Evolutionary conservation across 1,139 yeast species (phyloP).

Genomic region (Pneumocystis oryctolagi): DNA sequence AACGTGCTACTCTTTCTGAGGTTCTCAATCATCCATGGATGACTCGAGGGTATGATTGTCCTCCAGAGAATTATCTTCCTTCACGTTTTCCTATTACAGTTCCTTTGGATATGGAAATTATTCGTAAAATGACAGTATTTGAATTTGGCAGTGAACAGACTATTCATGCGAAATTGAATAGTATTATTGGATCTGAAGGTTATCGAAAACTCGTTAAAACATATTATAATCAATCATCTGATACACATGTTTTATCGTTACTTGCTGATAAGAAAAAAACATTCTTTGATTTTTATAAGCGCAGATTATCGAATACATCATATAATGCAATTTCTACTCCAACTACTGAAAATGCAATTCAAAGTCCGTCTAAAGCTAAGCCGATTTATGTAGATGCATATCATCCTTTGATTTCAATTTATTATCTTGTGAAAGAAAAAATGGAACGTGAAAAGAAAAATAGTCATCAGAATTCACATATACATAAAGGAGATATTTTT

Average conservation of each 20-base stretch:
- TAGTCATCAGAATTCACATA: conserved; percentile 30
- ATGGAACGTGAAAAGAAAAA: conserved; percentile 38
- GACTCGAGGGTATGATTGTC: conserved; percentile 68
- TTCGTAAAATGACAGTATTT: conserved; percentile 60
- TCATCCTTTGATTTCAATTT: conserved; percentile 79
- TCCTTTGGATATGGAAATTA: conserved; percentile 57
- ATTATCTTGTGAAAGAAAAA: conserved; percentile 69
- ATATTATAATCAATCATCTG: conserved; percentile 37
- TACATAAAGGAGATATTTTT: conserved; percentile 4
- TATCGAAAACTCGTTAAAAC: conserved; percentile 51
- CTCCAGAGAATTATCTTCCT: conserved; percentile 61
- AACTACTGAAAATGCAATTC: conserved; percentile 7
- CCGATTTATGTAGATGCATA: conserved; percentile 44
- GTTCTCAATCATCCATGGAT: conserved; percentile 91
- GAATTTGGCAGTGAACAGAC: conserved; percentile 62
- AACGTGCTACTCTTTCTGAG: conserved; percentile 66
- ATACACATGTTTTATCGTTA: neutral
- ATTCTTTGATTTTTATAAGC: conserved; percentile 20
- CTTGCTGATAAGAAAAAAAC: conserved; percentile 11
- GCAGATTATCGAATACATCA: conserved; percentile 8
- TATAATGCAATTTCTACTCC: conserved; percentile 9
- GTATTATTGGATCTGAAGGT: conserved; percentile 47
- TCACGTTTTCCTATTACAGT: conserved; percentile 55
- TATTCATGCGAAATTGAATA: conserved; percentile 42
- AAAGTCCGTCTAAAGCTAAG: conserved; percentile 45